Percentiles rank a stretch among this genome's conserved stretches.
Conservation (phyloP, 345 rosid species). For the Gossypium turneri region DNA sequence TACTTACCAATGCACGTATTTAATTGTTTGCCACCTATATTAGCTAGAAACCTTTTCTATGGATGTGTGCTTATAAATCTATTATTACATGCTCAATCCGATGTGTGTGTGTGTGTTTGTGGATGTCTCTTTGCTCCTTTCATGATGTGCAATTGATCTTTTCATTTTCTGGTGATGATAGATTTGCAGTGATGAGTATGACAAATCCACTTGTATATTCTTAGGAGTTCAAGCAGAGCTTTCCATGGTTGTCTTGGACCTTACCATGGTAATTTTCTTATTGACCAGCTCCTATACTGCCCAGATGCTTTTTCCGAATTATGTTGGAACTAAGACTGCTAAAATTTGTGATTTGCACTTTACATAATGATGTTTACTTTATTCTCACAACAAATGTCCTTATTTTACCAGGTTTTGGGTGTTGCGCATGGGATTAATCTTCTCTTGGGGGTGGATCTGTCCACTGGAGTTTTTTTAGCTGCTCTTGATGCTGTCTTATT, state of each 20-base stretch:
- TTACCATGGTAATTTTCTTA: slow-evolving; percentile 58
- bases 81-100: neutral
- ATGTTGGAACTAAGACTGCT: neutral
- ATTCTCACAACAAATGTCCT: slow-evolving; percentile 22
- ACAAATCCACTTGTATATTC: slow-evolving; percentile 62
- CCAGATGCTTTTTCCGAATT: slow-evolving; percentile 7
- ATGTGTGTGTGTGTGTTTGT: neutral
- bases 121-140: slow-evolving; percentile 3
- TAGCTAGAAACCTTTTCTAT: neutral
- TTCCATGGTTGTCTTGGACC: slow-evolving; percentile 73
- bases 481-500: slow-evolving; percentile 77
- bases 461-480: slow-evolving; percentile 78
- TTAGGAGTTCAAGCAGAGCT: slow-evolving; percentile 83
- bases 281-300: slow-evolving; percentile 1
- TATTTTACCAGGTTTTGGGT: slow-evolving; percentile 70
- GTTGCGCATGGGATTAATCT: slow-evolving; percentile 90
- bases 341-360: neutral
- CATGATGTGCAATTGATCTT: neutral
- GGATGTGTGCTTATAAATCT: neutral
- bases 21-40: neutral
- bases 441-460: slow-evolving; percentile 76
- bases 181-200: slow-evolving; percentile 91
- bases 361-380: neutral
- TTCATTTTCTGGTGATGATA: slow-evolving; percentile 24
- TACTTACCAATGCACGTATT: neutral